Percentiles rank a stretch among this genome's conserved stretches.
Conservation (phyloP, 305 asterid species). For the Coffea humblotiana region DNA sequence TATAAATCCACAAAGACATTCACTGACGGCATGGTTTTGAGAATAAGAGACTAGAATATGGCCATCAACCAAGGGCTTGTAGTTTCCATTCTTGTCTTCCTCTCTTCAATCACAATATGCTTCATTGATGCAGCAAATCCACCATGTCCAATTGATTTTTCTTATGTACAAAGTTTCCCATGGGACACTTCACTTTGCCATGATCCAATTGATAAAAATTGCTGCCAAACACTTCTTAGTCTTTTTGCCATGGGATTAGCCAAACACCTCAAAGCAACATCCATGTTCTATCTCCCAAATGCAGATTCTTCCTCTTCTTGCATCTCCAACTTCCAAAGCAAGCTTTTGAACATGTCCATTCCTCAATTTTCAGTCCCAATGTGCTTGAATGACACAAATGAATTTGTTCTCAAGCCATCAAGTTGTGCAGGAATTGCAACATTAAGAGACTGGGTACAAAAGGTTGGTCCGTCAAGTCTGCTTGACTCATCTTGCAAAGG, state of each 20-base stretch:
- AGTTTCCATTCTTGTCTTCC: conserved; percentile 12
- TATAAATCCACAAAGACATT: conserved; percentile 10
- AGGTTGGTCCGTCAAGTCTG: conserved; percentile 22
- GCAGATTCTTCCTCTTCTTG: conserved; percentile 45
- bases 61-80: conserved; percentile 17
- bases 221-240: conserved; percentile 63
- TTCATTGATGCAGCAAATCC: conserved; percentile 22
- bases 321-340: conserved; percentile 28
- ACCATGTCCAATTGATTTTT: conserved; percentile 55
- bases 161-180: conserved; percentile 52
- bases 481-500: conserved; percentile 54
- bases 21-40: neutral
- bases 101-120: conserved; percentile 16
- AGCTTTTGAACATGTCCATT: conserved; percentile 28
- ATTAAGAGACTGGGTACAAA: conserved; percentile 37
- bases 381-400: conserved; percentile 53
- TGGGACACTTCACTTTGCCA: conserved; percentile 60
- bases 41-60: conserved; percentile 14
- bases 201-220: conserved; percentile 31
- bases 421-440: conserved; percentile 53
- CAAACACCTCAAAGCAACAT: conserved; percentile 41
- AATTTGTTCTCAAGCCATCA: conserved; percentile 30
- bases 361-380: conserved; percentile 25
- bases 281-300: conserved; percentile 58
- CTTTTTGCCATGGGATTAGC: conserved; percentile 57